Evolutionary conservation across 148 eudicot species (phyloP), one percentile per base, ranked within the genome.

Genomic region (Rhododendron simsii): DNA sequence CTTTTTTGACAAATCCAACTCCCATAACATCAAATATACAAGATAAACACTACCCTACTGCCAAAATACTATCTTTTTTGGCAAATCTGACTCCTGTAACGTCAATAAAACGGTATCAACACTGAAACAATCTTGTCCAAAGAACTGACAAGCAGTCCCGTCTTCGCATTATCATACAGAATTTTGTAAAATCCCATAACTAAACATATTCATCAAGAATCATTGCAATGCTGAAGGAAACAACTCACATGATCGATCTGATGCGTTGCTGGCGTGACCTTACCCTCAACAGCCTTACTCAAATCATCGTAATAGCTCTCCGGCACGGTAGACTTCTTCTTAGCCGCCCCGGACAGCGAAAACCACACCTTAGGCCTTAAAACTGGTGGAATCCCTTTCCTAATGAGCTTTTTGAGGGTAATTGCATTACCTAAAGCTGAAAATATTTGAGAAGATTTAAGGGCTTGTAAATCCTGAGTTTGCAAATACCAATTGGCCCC

Each of bases 241-340:
- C 30, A 85, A 88, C 98, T 90, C 89, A 96, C 98, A 85, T 96
- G 98, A 96, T 96, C 98, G 88, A 96, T 96, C 92, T 96, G 98
- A 77, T 86, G 91, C 5, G 98, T 96, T 16, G 98, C 98, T 14
- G 98, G 82, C 16, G 98, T 96, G 87, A 89, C 92, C 88, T 91
- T 91, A 51, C 92, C 98, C 69, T 91, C 92, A 63, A 94, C 95
- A 10, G 98, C 98, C 87, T 78, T 82, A 15, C 85, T 93, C 78
- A 96, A 86, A 89, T 96, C 98, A 89, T 83, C 74, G 87, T 93
- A 96, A 88, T 96, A 96, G 87, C 93, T 95, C 9, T 95, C 96
- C 4, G 98, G 98, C 18, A 90, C 98, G 0, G 96, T 96, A 6
- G 98, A 95, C 86, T 94, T 96, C 90, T 96, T 96, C 95, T 96